Evolutionary conservation across 2,329 filamentous ascomycete genomes (phyloP).

Genomic region (Paracoccidioides lutzii): DNA sequence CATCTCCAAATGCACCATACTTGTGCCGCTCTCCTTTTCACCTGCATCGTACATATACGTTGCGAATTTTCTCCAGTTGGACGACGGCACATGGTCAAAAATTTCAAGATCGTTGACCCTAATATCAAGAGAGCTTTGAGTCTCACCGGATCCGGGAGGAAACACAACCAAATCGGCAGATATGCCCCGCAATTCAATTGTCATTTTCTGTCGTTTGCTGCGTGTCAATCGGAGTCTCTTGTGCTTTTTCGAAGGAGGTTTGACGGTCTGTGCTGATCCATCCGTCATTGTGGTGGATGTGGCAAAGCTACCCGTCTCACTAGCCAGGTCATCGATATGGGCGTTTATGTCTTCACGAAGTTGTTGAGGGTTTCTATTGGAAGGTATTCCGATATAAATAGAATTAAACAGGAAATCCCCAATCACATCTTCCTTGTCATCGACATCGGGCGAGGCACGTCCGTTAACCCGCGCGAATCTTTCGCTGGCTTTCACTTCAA

Average conservation of each 20-base stretch:
- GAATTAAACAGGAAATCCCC: constrained; percentile 97
- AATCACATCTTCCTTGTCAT: constrained; percentile 70
- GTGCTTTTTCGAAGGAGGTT: constrained; percentile 25
- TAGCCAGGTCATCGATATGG: constrained; percentile 70
- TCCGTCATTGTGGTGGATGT: constrained; percentile 49
- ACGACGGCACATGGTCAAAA: constrained; percentile 86
- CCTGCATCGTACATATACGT: constrained; percentile 83
- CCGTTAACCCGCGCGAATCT: constrained; percentile 49
- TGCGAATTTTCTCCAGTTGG: constrained; percentile 96
- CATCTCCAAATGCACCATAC: constrained; percentile 82
- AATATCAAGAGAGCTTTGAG: constrained; percentile 75
- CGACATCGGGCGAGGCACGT: constrained; percentile 47
- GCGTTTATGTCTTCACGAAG: constrained; percentile 75
- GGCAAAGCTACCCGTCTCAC: constrained; percentile 80
- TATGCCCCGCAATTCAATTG: constrained; percentile 79
- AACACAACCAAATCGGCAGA: constrained; percentile 72
- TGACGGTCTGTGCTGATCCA: constrained; percentile 25
- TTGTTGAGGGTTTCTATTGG: constrained; percentile 72
- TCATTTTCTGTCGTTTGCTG: constrained; percentile 87
- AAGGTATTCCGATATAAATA: constrained; percentile 88
- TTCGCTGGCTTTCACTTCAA: constrained; percentile 72
- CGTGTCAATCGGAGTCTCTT: constrained; percentile 63
- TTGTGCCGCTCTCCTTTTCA: constrained; percentile 71
- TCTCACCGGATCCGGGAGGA: constrained; percentile 62
- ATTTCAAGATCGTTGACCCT: constrained; percentile 74